These are phyloP conservation scores for Neocallimastix lanati DNA, from an alignment of 192 early-diverging fungal genomes.

Conservation along the genomic window DNA sequence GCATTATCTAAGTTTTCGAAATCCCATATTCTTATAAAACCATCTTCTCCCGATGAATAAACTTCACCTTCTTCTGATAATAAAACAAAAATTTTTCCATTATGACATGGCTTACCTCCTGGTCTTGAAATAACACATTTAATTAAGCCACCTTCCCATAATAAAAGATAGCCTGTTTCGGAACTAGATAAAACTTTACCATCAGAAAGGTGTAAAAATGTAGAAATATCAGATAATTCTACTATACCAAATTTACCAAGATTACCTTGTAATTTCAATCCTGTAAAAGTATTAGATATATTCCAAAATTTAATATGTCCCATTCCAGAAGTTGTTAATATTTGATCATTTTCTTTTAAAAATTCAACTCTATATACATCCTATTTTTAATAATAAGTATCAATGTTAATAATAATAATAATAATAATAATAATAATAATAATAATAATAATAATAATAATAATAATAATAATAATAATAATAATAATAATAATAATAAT, in stretches of 20 bases:
- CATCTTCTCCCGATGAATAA: constrained; percentile 38
- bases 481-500: no score
- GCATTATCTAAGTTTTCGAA: constrained; percentile 27
- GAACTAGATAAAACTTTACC: constrained; percentile 39
- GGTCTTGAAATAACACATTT: constrained; percentile 34
- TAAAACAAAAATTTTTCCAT: constrained; percentile 25
- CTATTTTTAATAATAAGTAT: no score
- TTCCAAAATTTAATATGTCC: constrained; percentile 50
- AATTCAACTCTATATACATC: constrained; percentile 35
- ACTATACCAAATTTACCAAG: constrained; percentile 41
- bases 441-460: no score
- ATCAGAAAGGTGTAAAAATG: constrained; percentile 38
- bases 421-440: no score
- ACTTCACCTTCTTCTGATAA: constrained; percentile 29
- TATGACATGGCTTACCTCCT: constrained; percentile 27
- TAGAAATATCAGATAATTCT: constrained; percentile 33
- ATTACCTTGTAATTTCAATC: constrained; percentile 35
- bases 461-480: no score
- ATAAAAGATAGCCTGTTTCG: constrained; percentile 35
- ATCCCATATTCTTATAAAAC: constrained; percentile 36
- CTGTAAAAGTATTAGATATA: constrained; percentile 40
- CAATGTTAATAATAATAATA: no score
- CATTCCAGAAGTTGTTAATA: constrained; percentile 41
- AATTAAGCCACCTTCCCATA: constrained; percentile 48
- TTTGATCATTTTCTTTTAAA: constrained; percentile 27